phyloP scores from a whole-genome alignment of 768 basidiomycete species.

The Psilocybe subaeruginosa region DNA sequence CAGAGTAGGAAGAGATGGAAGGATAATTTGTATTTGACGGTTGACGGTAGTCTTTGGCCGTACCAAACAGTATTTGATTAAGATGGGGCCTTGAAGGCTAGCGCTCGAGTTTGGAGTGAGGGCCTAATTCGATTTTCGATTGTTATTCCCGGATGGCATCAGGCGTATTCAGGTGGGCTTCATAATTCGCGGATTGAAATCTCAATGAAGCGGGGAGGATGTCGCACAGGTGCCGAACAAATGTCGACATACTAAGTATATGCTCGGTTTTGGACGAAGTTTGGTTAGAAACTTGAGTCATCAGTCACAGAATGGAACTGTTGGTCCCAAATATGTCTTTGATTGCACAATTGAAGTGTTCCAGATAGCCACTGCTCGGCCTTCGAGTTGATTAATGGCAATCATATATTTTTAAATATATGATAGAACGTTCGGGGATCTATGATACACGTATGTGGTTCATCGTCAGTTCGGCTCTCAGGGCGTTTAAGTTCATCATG shows the following conservation, averaged over 20 bases:
- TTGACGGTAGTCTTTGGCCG: not conserved
- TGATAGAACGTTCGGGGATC: too few relatives aligned
- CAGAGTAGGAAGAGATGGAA: not conserved
- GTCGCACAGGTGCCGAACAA: not conserved
- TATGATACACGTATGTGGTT: too few relatives aligned
- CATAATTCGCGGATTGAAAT: not conserved
- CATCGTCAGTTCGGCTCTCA: too few relatives aligned
- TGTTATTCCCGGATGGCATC: constrained; percentile 1
- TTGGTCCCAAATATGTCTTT: not conserved
- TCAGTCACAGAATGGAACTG: not conserved
- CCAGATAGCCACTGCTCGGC: too few relatives aligned
- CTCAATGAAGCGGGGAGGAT: not conserved
- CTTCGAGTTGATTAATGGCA: too few relatives aligned
- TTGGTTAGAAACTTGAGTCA: not conserved
- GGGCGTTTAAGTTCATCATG: too few relatives aligned
- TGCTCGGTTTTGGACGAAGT: not conserved
- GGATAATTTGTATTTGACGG: not conserved
- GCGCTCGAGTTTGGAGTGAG: not conserved
- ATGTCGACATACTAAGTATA: not conserved
- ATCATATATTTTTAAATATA: too few relatives aligned
- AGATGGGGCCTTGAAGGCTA: not conserved
- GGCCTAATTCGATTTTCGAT: not conserved
- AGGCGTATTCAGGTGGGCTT: not conserved
- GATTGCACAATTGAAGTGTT: too few relatives aligned
- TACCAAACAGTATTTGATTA: not conserved